Conservation (phyloP, 225 moss, liverwort and hornwort genomes). For the Marchantia paleacea region DNA sequence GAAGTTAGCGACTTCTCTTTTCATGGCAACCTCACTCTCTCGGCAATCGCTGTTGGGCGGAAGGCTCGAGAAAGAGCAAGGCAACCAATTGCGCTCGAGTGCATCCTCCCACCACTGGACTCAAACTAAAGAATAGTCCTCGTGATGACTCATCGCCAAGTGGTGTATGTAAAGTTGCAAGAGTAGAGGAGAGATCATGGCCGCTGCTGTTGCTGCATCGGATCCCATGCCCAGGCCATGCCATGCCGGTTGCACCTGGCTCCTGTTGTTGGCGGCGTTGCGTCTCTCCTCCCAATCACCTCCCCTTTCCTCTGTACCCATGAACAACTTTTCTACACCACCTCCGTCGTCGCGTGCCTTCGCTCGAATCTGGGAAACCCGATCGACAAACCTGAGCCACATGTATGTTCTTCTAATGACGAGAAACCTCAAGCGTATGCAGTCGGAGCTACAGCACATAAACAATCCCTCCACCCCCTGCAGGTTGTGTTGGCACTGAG, state of each 20-base stretch:
- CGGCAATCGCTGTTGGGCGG: background rate
- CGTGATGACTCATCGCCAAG: background rate
- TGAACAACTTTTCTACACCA: background rate
- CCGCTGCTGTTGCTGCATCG: background rate
- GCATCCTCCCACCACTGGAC: background rate
- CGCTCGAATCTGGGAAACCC: constrained; percentile 9
- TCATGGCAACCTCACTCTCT: background rate
- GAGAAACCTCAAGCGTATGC: background rate
- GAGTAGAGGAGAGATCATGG: background rate
- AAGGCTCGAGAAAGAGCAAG: background rate
- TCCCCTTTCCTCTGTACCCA: background rate
- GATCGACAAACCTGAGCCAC: background rate
- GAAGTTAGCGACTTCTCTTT: background rate
- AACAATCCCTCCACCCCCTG: background rate
- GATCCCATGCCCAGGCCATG: background rate
- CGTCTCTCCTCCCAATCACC: background rate
- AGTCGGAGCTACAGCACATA: background rate
- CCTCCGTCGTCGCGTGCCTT: background rate
- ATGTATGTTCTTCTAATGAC: background rate
- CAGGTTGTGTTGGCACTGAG: background rate
- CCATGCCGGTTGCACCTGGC: constrained; percentile 7
- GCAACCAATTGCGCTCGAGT: background rate
- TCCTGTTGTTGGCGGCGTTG: constrained; percentile 15
- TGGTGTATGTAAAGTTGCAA: background rate
- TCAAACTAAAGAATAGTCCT: background rate